Conservation (phyloP, 176 grass and related monocot species). For the Oryza punctata region DNA sequence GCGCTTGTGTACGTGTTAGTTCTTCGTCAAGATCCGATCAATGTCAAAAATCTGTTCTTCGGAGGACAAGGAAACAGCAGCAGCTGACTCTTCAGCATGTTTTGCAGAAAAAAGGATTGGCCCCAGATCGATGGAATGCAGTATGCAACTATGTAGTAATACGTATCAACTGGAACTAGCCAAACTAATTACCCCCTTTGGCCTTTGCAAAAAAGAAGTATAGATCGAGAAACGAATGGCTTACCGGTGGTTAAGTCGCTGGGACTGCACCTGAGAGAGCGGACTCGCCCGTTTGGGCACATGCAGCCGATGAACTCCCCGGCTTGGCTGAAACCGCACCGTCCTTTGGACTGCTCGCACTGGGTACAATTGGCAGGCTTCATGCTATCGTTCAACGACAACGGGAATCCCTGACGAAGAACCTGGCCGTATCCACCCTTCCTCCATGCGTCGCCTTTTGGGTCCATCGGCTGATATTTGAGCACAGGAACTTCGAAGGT, state of each 20-base stretch:
- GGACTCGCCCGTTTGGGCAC: not conserved
- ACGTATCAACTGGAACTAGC: not conserved
- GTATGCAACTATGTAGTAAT: not conserved
- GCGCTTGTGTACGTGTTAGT: not conserved
- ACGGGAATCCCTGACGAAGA: slow-evolving; percentile 9
- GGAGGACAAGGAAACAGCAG: not conserved
- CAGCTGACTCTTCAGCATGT: not conserved
- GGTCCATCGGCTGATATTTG: rapidly evolving
- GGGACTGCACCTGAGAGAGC: not conserved
- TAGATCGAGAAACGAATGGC: not conserved
- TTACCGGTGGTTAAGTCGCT: not conserved
- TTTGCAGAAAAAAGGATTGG: not conserved
- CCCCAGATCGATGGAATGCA: not conserved
- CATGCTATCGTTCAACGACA: not conserved
- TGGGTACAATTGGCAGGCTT: rapidly evolving
- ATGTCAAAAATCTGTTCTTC: not conserved
- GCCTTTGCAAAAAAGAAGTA: not conserved
- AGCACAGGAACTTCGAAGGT: not conserved
- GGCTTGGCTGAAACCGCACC: not conserved
- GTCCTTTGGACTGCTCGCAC: not conserved
- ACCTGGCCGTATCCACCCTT: rapidly evolving
- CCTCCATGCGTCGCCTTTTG: rapidly evolving
- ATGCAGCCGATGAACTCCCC: not conserved
- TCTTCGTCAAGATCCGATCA: not conserved
- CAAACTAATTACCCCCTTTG: not conserved